These are phyloP conservation scores for Dendryphion nanum DNA, from an alignment of 2,329 filamentous ascomycete species.

Conservation along the genomic window DNA sequence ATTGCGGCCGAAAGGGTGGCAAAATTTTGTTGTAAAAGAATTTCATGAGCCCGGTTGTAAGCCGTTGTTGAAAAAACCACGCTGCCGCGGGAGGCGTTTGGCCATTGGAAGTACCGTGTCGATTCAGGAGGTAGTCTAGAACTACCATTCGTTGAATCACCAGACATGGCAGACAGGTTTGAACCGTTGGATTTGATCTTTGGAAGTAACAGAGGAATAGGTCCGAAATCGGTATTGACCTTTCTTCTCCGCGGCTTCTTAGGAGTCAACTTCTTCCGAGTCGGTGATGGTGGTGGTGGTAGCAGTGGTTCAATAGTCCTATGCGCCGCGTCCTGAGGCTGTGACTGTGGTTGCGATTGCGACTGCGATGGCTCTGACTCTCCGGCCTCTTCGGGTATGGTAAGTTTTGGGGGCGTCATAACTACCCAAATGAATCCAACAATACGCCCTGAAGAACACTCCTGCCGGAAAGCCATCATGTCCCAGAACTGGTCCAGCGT, in stretches of 20 bases:
- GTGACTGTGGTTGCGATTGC: slow-evolving; percentile 16
- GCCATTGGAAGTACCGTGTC: slow-evolving; percentile 68
- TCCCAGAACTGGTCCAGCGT: slow-evolving; percentile 96
- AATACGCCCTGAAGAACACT: slow-evolving; percentile 87
- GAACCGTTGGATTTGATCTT: slow-evolving; percentile 58
- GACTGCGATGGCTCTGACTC: slow-evolving; percentile 20
- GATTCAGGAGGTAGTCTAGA: slow-evolving; percentile 47
- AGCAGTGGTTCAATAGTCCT: too few species aligned
- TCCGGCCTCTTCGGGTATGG: slow-evolving; percentile 30
- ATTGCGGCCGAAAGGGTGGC: slow-evolving; percentile 61
- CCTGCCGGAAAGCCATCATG: slow-evolving; percentile 94
- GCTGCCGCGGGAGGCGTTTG: slow-evolving; percentile 59
- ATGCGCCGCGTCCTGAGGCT: slow-evolving; percentile 2
- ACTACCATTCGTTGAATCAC: slow-evolving; percentile 36
- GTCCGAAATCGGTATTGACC: slow-evolving; percentile 47
- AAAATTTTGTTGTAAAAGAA: slow-evolving; percentile 74
- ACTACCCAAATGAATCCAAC: slow-evolving; percentile 96
- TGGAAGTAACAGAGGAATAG: slow-evolving; percentile 63
- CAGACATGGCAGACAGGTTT: slow-evolving; percentile 45
- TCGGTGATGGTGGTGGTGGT: slow-evolving; percentile 3
- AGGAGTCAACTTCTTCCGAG: slow-evolving; percentile 9
- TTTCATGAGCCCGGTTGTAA: slow-evolving; percentile 67
- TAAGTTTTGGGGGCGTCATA: slow-evolving; percentile 60
- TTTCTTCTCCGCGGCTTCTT: slow-evolving; percentile 19
- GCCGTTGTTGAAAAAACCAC: slow-evolving; percentile 61